Evolutionary conservation across 2,329 filamentous ascomycete species (phyloP), one percentile per base, ranked within the genome.

Genomic region (Plectosphaerella sp.): DNA sequence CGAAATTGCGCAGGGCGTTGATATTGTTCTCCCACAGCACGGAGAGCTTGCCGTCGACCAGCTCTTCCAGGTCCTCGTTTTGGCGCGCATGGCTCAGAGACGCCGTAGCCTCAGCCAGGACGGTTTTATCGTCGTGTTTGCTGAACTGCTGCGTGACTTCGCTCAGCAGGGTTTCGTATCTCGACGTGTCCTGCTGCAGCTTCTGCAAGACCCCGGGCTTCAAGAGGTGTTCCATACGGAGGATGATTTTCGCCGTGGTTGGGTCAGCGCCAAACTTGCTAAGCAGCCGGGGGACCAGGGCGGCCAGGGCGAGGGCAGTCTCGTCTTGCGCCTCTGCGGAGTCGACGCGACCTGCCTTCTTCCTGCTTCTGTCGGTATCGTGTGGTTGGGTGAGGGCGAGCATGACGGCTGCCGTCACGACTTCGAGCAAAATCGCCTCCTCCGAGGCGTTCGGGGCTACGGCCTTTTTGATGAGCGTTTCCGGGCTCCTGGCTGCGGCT

Each of bases 81-180:
- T 86, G 86, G 58, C 89, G 86, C 9, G 93, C 91, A 64, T 95
- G 91, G 33, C 96, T 73, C 37, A 99, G 82, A 5, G 92, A 89
- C 20, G 84, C 79, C 25, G 88, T 87, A 14, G 91, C 93, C 67
- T 97, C 92, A 11, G 84, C 84, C 45, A 99, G 77, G 16, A 97
- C 92, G 51, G 83, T 82, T 61, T 89, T 88, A 62, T 96, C 90
- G 43, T 89, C 89, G 64, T 99, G 94, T n/a, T 91, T 85, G 61
- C 88, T 85, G 71, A 99, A 97, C 62, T 99, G 94, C 53, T 90
- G 91, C 67, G 89, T 91, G 60, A 97, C 91, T 62, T 97, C 92
- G 59, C 96, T 91, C 2, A 99, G 76, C 28, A 97, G 74, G 20
- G 87, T 84, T 7, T 86, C 83, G 64, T 95, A 96, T 2, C 85